phyloP scores from a whole-genome alignment of 441 rosid species.

The Biscutella laevigata region DNA sequence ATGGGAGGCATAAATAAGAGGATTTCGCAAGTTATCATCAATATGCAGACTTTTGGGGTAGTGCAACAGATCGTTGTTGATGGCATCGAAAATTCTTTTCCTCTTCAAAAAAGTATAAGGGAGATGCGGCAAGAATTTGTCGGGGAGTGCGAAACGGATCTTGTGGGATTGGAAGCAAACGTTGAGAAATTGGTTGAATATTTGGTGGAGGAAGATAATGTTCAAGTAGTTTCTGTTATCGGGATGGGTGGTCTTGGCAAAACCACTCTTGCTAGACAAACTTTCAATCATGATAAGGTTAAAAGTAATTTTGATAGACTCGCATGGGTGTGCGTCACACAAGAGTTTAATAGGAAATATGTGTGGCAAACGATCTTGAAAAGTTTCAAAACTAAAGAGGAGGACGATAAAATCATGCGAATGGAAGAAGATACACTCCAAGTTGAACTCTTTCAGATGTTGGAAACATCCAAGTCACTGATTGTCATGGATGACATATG shows the following conservation, averaged over 20 bases:
- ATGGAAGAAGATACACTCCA: neutral
- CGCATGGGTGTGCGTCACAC: conserved; percentile 26
- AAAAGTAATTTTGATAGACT: conserved; percentile 10
- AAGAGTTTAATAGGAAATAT: conserved; percentile 6
- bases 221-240: conserved; percentile 11
- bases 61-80: neutral
- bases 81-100: neutral
- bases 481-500: conserved; percentile 7
- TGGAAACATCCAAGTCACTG: neutral
- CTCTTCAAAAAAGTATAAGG: neutral
- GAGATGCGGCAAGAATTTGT: neutral
- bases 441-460: neutral
- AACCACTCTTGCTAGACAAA: conserved; percentile 24
- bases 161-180: conserved; percentile 25
- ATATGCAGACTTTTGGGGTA: neutral
- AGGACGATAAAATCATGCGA: neutral
- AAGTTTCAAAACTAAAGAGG: neutral
- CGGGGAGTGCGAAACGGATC: neutral
- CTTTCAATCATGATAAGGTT: conserved; percentile 13
- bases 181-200: neutral
- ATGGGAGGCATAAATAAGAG: neutral
- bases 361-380: conserved; percentile 16
- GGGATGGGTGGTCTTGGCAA: conserved; percentile 32
- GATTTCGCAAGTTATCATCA: neutral
- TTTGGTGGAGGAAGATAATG: conserved; percentile 3